Evolutionary conservation across 305 asterid genomes (phyloP), one percentile per base, ranked within the genome.

Genomic region (Caryopteris hybrid): DNA sequence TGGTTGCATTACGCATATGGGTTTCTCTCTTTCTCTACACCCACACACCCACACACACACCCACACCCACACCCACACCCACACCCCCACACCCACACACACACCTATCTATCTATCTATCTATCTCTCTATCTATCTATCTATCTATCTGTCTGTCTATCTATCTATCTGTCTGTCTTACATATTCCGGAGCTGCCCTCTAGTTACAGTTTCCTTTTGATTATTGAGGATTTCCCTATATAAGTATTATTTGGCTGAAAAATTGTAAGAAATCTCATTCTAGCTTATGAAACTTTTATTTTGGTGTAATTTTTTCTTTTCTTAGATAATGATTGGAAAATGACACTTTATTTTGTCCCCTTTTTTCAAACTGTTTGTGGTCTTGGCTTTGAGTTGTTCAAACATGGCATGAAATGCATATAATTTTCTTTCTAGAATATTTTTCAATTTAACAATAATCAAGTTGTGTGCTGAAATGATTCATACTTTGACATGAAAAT

Each of bases 381-480:
- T 50, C 61, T 29, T 36, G 10, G 38, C 39, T 17, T 64, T 46
- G 5, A 14, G 58, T 31, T 46, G 53, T 61, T 71, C 42, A 20
- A 20, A 41, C 14, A 33, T 56, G 50, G 57, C 29, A 22, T 61
- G 58, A 21, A 41, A 60, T 61, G 63, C 33, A 18, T 54, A 10
- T 42, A 42, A 23, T 64, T 43, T 41, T 21, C 42, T 64, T 62
- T 69, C 18, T 47, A 45, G 17, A 42, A 57, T 51, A 14, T 22
- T 20, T 38, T 36, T 22, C 16, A 8, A 16, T 52, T 47, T 61
- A 6, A 46, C 53, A 46, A 14, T 33, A 55, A 39, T 55, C 64
- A 38, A 39, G 34, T 68, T 69, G 66, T 14, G 33, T 62, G 18
- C 56, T 51, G 27, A 64, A 57, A 50, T 61, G 22, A 13, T 16